phyloP scores from a whole-genome alignment of 257 asterid species.

The Parsonsia alboflavescens region DNA sequence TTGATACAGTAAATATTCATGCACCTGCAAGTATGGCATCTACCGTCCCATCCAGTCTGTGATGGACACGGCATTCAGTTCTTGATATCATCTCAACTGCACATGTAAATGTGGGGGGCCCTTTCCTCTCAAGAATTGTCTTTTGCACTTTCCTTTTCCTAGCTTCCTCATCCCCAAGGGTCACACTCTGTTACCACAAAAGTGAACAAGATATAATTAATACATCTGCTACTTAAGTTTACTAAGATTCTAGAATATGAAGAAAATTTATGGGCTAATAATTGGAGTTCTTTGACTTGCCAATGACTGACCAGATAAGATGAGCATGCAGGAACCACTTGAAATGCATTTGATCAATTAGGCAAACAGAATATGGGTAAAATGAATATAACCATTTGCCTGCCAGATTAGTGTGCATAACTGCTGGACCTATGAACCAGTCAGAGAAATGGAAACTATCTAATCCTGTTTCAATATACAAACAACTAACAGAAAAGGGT shows the following conservation, averaged over 20 bases:
- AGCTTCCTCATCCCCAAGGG: constrained; percentile 99
- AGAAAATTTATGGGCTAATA: not conserved
- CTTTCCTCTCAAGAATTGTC: constrained; percentile 97
- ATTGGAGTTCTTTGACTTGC: not conserved
- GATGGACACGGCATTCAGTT: constrained; percentile 88
- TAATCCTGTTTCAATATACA: no score
- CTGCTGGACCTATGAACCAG: not conserved
- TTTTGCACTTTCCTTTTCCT: constrained; percentile 96
- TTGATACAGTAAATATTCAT: not conserved
- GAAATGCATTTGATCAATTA: not conserved
- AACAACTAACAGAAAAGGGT: not conserved
- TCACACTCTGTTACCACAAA: constrained; percentile 65
- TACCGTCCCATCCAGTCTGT: constrained; percentile 81
- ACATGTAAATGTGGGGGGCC: constrained; percentile 88
- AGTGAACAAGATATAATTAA: constrained; percentile 10
- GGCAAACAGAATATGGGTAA: not conserved
- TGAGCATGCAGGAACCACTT: not conserved
- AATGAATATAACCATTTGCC: not conserved
- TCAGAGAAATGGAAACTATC: not conserved
- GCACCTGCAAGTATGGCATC: constrained; percentile 89
- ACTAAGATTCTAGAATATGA: not conserved
- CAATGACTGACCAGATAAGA: not conserved
- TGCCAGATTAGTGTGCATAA: not conserved
- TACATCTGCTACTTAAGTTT: not conserved
- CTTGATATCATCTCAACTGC: constrained; percentile 92